Evolutionary conservation across 2,329 filamentous ascomycete genomes (phyloP), one percentile per base, ranked within the genome.

Genomic region (Xylariaceae sp.): DNA sequence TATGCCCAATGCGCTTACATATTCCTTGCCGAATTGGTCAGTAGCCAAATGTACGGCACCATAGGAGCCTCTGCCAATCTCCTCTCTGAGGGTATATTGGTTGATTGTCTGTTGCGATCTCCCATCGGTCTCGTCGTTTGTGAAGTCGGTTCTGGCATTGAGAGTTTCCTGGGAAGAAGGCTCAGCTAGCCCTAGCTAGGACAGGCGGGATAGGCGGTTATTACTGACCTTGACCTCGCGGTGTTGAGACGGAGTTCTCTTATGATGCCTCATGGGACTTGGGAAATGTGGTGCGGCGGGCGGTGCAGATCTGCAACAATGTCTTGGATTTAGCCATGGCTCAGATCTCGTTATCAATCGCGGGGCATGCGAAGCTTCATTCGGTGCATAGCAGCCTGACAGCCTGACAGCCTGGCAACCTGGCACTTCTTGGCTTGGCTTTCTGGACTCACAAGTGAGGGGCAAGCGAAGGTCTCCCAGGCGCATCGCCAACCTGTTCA

Each of bases 61-160:
- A 72, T 96, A 99, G 0, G 93, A 98, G 18, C 95, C 95, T 62
- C 92, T 83, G n/a, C 95, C 95, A 67, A 99, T 97, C 79, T 98
- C 93, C 72, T 96, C 89, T 73, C 89, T 88, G 69, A 99, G 95
- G 55, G 89, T 81, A 73, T 98, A 99, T 75, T 98, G 93, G 73
- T 98, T 98, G 77, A 98, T 93, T 55, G 87, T 85, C 70, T 96
- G 91, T 70, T 96, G 87, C 2, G 89, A 65, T 26, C 58, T 87
- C 48, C 92, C 92, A 69, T 96, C 91, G 64, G 88, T 81, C 65
- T 93, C 89, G 71, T 92, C 93, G 67, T 88, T 95, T 59, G 85
- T 88, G 74, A 96, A 96, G 70, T 95, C 87, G 26, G 91, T 93
- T 56, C 86, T 87, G 52, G 93, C 93, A 79, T 97, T 89, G 67